Percentiles rank a stretch among this genome's conserved stretches.
Evolutionary conservation across 2,329 filamentous ascomycete genomes (phyloP).

Genomic region (Neurospora sp.): DNA sequence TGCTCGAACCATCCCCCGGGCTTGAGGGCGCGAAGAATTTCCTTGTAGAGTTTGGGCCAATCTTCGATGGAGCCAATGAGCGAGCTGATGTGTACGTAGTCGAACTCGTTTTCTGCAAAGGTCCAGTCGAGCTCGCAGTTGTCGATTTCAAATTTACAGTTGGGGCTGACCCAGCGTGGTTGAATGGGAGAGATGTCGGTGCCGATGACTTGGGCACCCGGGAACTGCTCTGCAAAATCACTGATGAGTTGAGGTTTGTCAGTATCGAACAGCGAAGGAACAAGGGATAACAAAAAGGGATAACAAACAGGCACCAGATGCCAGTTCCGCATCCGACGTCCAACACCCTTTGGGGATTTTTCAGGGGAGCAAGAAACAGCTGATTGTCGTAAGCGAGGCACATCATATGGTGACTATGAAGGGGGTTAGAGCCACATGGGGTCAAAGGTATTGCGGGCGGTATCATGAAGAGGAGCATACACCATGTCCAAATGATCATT

Average conservation of each 20-base stretch:
- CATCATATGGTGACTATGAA: conserved; percentile 2
- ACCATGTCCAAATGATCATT: conserved; percentile 2
- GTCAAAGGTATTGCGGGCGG: neutral
- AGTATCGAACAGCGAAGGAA: neutral
- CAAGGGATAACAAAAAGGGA: neutral
- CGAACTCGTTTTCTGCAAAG: neutral
- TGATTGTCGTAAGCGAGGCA: neutral
- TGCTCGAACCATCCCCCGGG: conserved; percentile 6
- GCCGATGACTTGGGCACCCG: conserved; percentile 36
- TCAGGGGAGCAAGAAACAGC: conserved; percentile 2
- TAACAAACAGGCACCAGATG: neutral
- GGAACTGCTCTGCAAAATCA: conserved; percentile 28
- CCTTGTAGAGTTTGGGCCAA: neutral
- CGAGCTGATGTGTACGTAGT: conserved; percentile 2
- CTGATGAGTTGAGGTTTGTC: neutral
- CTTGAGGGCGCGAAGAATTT: neutral
- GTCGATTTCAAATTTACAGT: conserved; percentile 30
- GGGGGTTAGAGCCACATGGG: neutral
- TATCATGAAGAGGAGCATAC: neutral
- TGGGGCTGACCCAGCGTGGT: conserved; percentile 44
- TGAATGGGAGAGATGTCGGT: conserved; percentile 50
- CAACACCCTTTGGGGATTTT: conserved; percentile 1
- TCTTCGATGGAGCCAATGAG: neutral
- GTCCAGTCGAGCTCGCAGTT: conserved; percentile 1
- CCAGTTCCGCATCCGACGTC: conserved; percentile 3